Evolutionary conservation across 352 stramenopile species (phyloP), one percentile per base, ranked within the genome.

Genomic region (Globisporangium parvum): DNA sequence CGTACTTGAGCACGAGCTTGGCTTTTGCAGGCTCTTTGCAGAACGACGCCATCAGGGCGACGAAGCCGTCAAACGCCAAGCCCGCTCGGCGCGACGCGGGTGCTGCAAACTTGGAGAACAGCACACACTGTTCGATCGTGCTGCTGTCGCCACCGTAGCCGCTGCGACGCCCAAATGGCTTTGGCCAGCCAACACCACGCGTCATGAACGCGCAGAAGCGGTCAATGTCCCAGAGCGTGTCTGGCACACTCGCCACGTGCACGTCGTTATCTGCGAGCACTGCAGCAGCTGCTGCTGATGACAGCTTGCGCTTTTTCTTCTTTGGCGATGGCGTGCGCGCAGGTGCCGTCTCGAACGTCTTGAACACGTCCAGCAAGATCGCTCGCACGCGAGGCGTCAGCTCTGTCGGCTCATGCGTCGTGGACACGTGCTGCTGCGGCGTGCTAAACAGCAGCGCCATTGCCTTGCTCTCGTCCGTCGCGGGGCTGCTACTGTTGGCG

Each of bases 91-190:
- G 71, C 6, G 73, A 75, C 18, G 59, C 59, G 6, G 48, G 45
- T 14, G 73, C 64, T 26, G 75, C 73, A 59, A 73, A 81, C 50
- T 86, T 86, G 18, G 80, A 87, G 57, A 93, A 93, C n/a, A 75
- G 46, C 37, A 91, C 63, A 52, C 76, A 91, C 60, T 73, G 64
- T 47, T 73, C 62, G 31, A 57, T 33, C 12, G 26, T 42, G 37
- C 20, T 41, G 2, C 17, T 23, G 24, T 15, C 35, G 6, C 48
- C 47, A 1, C 51, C 33, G 20, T 35, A 21, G 10, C 28, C 21
- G n/a, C 51, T 28, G 33, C 18, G n/a, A n/a, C 49, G 37, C 15
- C 37, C 33, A 15, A 40, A 35, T 41, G 53, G 41, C 26, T 51
- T 44, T 1, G 49, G 62, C 31, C 55, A 49, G 3, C 55, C 57